Conservation (phyloP, 805 yeast species). For the Sugiyamaella lignohabitans region DNA sequence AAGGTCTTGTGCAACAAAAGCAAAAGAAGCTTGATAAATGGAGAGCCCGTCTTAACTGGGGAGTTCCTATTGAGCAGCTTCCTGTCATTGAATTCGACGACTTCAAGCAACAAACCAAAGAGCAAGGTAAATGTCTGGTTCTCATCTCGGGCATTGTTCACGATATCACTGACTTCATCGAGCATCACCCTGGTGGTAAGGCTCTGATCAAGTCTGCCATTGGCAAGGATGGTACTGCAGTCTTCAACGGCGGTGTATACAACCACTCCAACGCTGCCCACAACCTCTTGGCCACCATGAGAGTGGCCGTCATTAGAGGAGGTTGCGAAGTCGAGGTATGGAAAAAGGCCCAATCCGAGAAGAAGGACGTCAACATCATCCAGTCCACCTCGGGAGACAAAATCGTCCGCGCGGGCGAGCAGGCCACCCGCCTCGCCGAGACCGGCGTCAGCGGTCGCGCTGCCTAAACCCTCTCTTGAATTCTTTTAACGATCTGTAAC, state of each 20-base stretch:
- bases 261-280: conserved; percentile 90
- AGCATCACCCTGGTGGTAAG: conserved; percentile 91
- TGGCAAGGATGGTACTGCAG: conserved; percentile 91
- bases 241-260: conserved; percentile 93
- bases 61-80: conserved; percentile 80
- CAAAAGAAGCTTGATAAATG: conserved; percentile 74
- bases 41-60: conserved; percentile 82
- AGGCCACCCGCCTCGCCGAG: conserved; percentile 42
- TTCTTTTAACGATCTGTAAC: too few relatives aligned
- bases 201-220: conserved; percentile 72
- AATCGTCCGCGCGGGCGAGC: conserved; percentile 56
- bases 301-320: conserved; percentile 78
- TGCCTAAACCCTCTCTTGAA: conserved; percentile 30
- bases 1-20: conserved; percentile 70
- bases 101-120: conserved; percentile 44
- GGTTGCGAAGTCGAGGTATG: conserved; percentile 79
- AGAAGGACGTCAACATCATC: conserved; percentile 54
- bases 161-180: conserved; percentile 84
- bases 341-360: conserved; percentile 64
- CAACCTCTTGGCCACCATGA: conserved; percentile 85
- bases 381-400: conserved; percentile 48
- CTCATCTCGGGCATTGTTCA: conserved; percentile 89
- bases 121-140: conserved; percentile 49
- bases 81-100: conserved; percentile 60
- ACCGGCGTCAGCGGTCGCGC: conserved; percentile 55